Percentiles rank a stretch among this genome's conserved stretches.
Evolutionary conservation across 2,329 filamentous ascomycete genomes (phyloP).

Genomic region (Coniochaeta sp.): DNA sequence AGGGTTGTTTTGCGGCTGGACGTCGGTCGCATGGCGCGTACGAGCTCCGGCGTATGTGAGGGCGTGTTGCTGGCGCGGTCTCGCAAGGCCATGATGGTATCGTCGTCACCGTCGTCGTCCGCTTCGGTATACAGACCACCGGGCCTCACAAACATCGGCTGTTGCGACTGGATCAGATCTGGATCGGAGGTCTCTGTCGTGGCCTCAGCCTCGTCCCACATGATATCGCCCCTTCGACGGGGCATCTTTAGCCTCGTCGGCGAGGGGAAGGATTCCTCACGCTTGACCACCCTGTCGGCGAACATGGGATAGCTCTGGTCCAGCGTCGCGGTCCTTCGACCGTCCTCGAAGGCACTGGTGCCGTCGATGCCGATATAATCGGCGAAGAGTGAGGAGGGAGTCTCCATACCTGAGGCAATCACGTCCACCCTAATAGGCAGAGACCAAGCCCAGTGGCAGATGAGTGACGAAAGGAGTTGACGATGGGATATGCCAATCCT

Average conservation of each 20-base stretch:
- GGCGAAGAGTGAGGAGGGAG: not conserved
- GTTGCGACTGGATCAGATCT: not conserved
- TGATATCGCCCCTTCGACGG: not conserved
- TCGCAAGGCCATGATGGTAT: not conserved
- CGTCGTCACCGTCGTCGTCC: not conserved
- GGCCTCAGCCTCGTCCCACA: not conserved
- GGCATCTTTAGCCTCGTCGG: not conserved
- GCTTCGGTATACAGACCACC: not conserved
- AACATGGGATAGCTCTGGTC: not conserved
- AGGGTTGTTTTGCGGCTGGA: constrained; percentile 14
- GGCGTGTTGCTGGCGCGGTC: not conserved
- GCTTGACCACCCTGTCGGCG: not conserved
- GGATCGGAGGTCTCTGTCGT: not conserved
- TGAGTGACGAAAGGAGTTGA: no score
- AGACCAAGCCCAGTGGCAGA: not conserved
- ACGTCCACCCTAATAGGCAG: not conserved
- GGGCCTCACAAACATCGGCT: not conserved
- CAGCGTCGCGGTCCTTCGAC: not conserved
- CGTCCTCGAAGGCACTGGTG: not conserved
- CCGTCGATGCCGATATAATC: not conserved
- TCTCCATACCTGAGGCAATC: constrained; percentile 1
- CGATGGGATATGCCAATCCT: no score
- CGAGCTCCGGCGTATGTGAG: not conserved
- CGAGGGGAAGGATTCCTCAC: not conserved
- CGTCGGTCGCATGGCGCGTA: constrained; percentile 10